Percentiles rank a stretch among this genome's conserved stretches.
Evolutionary conservation across 345 rosid species (phyloP).

Genomic region (Melaleuca alternifolia): DNA sequence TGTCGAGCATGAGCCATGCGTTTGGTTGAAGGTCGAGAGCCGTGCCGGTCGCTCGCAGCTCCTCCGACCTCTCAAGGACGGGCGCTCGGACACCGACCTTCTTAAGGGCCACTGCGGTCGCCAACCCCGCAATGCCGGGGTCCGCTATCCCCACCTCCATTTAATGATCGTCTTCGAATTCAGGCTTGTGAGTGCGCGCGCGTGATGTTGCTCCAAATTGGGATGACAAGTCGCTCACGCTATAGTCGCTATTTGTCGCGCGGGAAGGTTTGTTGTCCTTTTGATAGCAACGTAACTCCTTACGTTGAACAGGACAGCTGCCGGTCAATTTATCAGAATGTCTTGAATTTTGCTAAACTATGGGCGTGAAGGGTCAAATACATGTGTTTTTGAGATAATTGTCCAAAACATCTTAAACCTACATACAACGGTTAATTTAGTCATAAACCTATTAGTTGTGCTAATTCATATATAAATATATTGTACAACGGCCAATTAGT

Average conservation of each 20-base stretch:
- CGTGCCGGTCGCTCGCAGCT: constrained; percentile 15
- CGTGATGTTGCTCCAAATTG: not conserved
- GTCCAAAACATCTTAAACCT: too few relatives aligned
- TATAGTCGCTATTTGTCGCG: not conserved
- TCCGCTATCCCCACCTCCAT: not conserved
- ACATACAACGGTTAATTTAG: too few relatives aligned
- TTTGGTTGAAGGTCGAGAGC: constrained; percentile 19
- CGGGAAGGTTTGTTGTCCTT: not conserved
- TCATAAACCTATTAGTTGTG: too few relatives aligned
- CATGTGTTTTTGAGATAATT: not conserved
- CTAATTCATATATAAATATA: too few relatives aligned
- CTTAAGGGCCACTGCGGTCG: constrained; percentile 20
- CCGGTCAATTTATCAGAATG: not conserved
- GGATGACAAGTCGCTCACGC: not conserved
- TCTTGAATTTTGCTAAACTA: not conserved
- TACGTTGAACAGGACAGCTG: not conserved
- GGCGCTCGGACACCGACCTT: constrained; percentile 17
- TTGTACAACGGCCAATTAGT: too few relatives aligned
- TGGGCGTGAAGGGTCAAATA: not conserved
- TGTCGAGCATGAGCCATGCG: constrained; percentile 32
- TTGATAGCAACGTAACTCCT: not conserved
- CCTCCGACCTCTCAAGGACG: constrained; percentile 17
- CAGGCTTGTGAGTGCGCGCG: not conserved
- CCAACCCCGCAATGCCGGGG: constrained; percentile 29
- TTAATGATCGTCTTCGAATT: too few relatives aligned